Evolutionary conservation across 495 filamentous ascomycete species (phyloP), one percentile per base, ranked within the genome.

Genomic region (Cercophora samala): DNA sequence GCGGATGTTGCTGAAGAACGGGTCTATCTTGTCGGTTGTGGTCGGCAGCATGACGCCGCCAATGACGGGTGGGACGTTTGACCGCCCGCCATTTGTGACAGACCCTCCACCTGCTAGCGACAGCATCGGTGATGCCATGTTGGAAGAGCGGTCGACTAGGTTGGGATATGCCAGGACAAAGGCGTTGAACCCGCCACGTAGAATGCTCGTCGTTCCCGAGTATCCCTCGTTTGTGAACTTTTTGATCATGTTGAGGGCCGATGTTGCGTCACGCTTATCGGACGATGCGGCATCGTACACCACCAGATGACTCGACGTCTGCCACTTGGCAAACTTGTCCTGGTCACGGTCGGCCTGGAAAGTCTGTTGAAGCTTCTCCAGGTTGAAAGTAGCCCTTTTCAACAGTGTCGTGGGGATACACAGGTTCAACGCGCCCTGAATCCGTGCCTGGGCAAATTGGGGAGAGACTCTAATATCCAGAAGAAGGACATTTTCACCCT

Each of bases 381-480:
- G 85, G 68, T 94, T 93, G 77, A 94, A 99, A 0, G 95, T 94
- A 11, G 90, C 88, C 62, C 95, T 84, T 77, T 97, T 99, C 54
- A 98, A 79, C 51, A 99, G 78, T 0, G 94, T 99, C 9, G 95
- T 99, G 0, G 95, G 95, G 64, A 98, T 96, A 68, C 96, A 98
- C 15, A 99, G 83, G 77, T 96, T 98, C 58, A 99, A 76, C 0
- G 95, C 92, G 5, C 88, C 89, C 54, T 80, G 74, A 22, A 99
- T 91, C 25, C 90, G 86, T 58, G 90, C 89, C 53, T 87, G 82
- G 13, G 88, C 83, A 74, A 88, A 97, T 70, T 93, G 91, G 11
- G 92, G 90, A 66, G 89, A 93, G 6, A 95, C 92, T 21, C 95
- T 88, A 32, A 99, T 85, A 77, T 99, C 95, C n/a, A 99, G 76